Evolutionary conservation across 495 filamentous ascomycete species (phyloP).

Genomic region (Penicillium waksmanii): DNA sequence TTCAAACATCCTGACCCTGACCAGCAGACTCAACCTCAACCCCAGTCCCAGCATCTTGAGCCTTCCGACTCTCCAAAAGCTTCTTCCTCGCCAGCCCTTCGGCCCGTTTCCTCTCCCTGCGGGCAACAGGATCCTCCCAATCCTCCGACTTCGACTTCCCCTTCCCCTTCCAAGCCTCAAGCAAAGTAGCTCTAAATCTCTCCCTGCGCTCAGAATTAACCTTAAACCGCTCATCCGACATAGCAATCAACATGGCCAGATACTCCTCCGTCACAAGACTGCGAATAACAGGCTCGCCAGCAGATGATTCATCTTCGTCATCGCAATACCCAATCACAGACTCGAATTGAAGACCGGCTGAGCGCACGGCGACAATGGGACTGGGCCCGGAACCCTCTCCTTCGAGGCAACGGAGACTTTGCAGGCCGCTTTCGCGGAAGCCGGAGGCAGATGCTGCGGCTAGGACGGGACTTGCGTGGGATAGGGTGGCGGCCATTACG

Average conservation of each 20-base stretch:
- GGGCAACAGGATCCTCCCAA: constrained; percentile 58
- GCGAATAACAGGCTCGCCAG: constrained; percentile 36
- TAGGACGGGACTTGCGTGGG: constrained; percentile 72
- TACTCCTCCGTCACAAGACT: constrained; percentile 59
- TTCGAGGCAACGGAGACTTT: constrained; percentile 45
- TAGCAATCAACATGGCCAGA: constrained; percentile 62
- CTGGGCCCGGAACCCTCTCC: constrained; percentile 38
- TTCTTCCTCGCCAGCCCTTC: constrained; percentile 60
- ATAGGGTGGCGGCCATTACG: constrained; percentile 71
- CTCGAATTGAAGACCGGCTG: constrained; percentile 77
- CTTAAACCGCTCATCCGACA: constrained; percentile 76
- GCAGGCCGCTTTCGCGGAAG: constrained; percentile 85
- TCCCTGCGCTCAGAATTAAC: constrained; percentile 73
- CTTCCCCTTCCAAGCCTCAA: constrained; percentile 24
- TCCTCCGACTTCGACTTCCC: constrained; percentile 21
- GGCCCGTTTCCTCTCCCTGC: constrained; percentile 62
- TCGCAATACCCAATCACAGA: constrained; percentile 68
- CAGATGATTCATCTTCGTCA: constrained; percentile 29
- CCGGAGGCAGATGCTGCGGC: constrained; percentile 76
- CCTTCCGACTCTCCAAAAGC: constrained; percentile 29
- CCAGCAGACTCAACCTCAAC: background rate
- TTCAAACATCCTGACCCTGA: constrained; percentile 5
- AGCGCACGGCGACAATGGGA: constrained; percentile 83
- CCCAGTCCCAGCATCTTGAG: background rate
- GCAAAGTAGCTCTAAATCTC: constrained; percentile 52